Evolutionary conservation across 2,329 filamentous ascomycete genomes (phyloP).

Genomic region (Claviceps africana): DNA sequence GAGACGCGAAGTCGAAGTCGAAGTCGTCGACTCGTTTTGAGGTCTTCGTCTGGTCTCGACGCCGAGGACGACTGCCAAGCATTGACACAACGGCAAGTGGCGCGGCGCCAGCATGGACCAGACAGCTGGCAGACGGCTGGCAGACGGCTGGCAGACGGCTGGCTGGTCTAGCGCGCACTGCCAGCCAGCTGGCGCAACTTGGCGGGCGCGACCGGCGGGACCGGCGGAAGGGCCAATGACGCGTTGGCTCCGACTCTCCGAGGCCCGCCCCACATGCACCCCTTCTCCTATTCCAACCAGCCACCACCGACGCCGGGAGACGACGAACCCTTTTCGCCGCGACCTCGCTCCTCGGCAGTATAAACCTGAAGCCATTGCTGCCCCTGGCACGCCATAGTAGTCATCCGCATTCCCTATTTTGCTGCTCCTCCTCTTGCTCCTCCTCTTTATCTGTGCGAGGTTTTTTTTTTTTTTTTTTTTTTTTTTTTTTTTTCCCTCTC

Average conservation of each 20-base stretch:
- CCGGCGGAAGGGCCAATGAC: not conserved
- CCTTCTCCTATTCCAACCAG: not conserved
- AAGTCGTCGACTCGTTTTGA: no score
- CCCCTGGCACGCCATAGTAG: not conserved
- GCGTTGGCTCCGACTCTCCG: not conserved
- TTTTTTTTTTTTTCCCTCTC: no score
- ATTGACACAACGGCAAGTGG: no score
- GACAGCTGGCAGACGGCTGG: no score
- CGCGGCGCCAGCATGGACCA: no score
- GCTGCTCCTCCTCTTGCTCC: not conserved
- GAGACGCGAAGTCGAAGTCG: no score
- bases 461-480: no score
- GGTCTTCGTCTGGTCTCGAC: no score
- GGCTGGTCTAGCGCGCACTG: no score
- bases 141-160: no score
- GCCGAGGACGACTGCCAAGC: no score
- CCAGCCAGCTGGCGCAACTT: not conserved
- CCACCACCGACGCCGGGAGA: not conserved
- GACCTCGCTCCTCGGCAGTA: not conserved
- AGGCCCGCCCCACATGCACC: not conserved
- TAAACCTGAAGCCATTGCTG: not conserved
- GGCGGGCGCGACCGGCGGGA: not conserved
- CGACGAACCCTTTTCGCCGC: not conserved
- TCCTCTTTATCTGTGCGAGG: not conserved
- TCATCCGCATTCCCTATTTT: not conserved